These are phyloP conservation scores for Phytopythium sindhum DNA, from an alignment of 352 stramenopile species.

Conservation along the genomic window DNA sequence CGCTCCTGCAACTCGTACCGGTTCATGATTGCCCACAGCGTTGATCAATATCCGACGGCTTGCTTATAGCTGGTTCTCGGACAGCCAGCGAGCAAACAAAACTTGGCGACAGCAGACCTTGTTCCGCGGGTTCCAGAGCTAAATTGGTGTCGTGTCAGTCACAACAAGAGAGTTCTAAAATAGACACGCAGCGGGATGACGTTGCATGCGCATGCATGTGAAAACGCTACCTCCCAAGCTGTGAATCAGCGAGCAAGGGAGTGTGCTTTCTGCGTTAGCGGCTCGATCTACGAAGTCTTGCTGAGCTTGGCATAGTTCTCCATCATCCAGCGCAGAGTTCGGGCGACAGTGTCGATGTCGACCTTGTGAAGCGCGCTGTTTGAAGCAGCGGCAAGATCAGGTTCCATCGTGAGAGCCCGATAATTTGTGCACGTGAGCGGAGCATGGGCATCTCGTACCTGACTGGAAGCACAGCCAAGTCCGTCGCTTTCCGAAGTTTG, in stretches of 20 bases:
- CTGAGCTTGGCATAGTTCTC: slow-evolving; percentile 57
- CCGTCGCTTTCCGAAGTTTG: slow-evolving; percentile 62
- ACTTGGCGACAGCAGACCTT: neutral
- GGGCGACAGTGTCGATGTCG: slow-evolving; percentile 77
- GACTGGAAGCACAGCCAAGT: slow-evolving; percentile 76
- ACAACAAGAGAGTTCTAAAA: neutral
- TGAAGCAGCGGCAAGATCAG: neutral
- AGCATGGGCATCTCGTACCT: slow-evolving; percentile 32
- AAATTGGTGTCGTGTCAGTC: neutral
- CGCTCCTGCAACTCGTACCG: slow-evolving; percentile 91
- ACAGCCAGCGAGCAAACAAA: neutral
- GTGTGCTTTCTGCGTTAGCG: neutral
- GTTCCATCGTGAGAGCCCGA: neutral
- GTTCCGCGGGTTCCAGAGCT: neutral
- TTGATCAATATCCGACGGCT: neutral
- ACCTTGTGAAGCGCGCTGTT: slow-evolving; percentile 81
- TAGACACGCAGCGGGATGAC: neutral
- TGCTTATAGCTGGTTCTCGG: neutral
- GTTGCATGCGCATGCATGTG: neutral
- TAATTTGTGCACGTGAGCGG: neutral
- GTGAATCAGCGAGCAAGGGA: neutral
- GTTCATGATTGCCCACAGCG: slow-evolving; percentile 55
- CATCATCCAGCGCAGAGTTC: slow-evolving; percentile 71
- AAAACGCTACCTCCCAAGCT: neutral
- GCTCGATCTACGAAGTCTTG: slow-evolving; percentile 43